Evolutionary conservation across 2,329 filamentous ascomycete genomes (phyloP), one percentile per base, ranked within the genome.

Genomic region (Ascochyta viciae-villosae): DNA sequence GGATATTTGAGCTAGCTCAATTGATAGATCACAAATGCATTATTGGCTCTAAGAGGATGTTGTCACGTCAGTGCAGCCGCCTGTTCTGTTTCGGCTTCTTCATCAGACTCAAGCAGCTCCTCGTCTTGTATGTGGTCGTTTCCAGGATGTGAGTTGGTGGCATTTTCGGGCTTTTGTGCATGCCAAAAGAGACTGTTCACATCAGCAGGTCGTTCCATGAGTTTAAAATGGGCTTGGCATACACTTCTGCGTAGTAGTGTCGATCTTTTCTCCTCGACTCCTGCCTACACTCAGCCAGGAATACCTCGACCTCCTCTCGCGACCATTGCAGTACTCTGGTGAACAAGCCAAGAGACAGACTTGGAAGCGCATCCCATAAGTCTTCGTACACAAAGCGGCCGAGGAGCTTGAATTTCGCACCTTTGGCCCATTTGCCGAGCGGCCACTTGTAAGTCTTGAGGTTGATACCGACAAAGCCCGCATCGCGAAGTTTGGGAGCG

Each of bases 371-470:
- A 26, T 70, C 70, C 61, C 64, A 64, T 0, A 70, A 39, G 46
- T 74, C 69, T 23, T 72, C 65, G 15, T 62, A 59, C 5, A 62
- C 66, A 22, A 64, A 73, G 24, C 61, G 61, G 2, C 71, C 70
- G 0, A 74, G 58, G 4, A 68, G 40, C 52, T 72, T 74, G 29
- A 62, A 63, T 24, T 66, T 69, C 2, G 62, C 57, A n/a, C 70
- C 70, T 38, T 71, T 73, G 9, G 68, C 67, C 71, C 70, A 74
- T 24, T 57, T 62, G 0, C 71, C 71, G 3, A 71, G 49, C 0
- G 71, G 70, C 72, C 71, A 74, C 43, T 74, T 73, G 58, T 66
- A 64, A 2, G 52, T 58, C 46, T 71, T 69, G n/a, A 65, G 37
- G 8, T 68, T 64, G 31, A 74, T 54, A 15, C 70, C 61, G 0